Percentiles rank a stretch among this genome's conserved stretches.
These are phyloP conservation scores for Trifolium repens DNA, from an alignment of 306 rosid genomes.

Conservation along the genomic window DNA sequence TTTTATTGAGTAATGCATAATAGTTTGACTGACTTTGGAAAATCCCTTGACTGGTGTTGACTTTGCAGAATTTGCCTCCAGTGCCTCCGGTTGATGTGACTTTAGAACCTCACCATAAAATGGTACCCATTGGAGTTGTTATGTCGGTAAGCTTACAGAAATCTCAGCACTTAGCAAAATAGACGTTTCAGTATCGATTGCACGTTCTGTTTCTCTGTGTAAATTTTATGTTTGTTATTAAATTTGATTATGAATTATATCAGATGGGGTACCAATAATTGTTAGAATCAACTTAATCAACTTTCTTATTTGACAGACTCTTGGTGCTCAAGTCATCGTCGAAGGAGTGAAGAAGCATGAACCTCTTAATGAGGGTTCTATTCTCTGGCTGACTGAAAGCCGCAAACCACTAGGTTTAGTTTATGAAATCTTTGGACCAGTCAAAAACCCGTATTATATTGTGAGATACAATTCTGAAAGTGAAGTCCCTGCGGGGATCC, in stretches of 20 bases:
- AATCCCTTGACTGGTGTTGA: constrained; percentile 34
- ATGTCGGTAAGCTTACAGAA: constrained; percentile 68
- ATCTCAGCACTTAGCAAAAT: constrained; percentile 1
- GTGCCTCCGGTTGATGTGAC: constrained; percentile 70
- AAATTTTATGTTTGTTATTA: background rate
- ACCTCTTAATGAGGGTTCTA: constrained; percentile 86
- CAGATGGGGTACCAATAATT: background rate
- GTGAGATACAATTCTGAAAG: constrained; percentile 83
- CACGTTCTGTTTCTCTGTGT: constrained; percentile 11
- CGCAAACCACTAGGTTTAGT: constrained; percentile 74
- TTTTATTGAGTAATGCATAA: constrained; percentile 14
- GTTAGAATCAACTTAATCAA: constrained; percentile 25
- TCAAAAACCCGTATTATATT: constrained; percentile 76
- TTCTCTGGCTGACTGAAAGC: constrained; percentile 83
- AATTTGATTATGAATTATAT: constrained; percentile 12
- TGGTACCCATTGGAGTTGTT: constrained; percentile 76
- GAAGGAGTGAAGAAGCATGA: constrained; percentile 86
- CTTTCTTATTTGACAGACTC: constrained; percentile 54
- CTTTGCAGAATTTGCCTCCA: constrained; percentile 71
- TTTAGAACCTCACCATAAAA: constrained; percentile 72
- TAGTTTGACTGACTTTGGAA: constrained; percentile 6
- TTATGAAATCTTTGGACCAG: constrained; percentile 97
- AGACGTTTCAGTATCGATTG: constrained; percentile 17
- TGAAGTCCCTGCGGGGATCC: constrained; percentile 71
- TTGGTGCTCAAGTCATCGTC: constrained; percentile 77